phyloP scores from a whole-genome alignment of 495 filamentous ascomycete species.

The Lasiosphaeriaceae sp. region DNA sequence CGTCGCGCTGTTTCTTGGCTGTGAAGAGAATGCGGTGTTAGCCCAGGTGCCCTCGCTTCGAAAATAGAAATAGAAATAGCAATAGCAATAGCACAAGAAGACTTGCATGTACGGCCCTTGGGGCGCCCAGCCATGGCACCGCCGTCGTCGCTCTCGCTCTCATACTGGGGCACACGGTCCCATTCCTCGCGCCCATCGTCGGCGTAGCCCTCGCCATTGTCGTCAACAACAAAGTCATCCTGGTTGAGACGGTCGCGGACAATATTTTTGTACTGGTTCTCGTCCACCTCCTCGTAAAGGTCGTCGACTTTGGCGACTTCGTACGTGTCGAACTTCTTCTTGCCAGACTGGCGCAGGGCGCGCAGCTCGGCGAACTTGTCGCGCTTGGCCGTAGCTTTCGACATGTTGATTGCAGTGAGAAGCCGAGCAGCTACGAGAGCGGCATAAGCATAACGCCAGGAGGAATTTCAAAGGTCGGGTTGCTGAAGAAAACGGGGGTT shows the following conservation, averaged over 20 bases:
- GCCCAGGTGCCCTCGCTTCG: not conserved
- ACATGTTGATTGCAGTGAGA: constrained; percentile 29
- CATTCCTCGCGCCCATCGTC: constrained; percentile 98
- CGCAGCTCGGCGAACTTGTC: constrained; percentile 71
- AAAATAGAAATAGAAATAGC: not conserved
- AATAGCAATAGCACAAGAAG: not conserved
- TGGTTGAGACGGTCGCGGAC: constrained; percentile 83
- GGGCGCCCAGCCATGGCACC: constrained; percentile 36
- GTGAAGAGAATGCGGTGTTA: constrained; percentile 12
- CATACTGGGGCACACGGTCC: constrained; percentile 67
- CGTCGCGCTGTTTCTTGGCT: constrained; percentile 86
- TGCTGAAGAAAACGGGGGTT: not conserved
- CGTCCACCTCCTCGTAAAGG: constrained; percentile 94
- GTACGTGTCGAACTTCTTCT: constrained; percentile 86
- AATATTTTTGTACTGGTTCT: constrained; percentile 94
- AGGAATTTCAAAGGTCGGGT: too few species aligned
- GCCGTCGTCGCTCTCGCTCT: constrained; percentile 71
- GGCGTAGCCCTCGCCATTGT: constrained; percentile 89
- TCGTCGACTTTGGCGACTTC: constrained; percentile 78
- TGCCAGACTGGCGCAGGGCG: constrained; percentile 81
- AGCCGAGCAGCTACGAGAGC: not conserved
- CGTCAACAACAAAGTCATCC: constrained; percentile 96
- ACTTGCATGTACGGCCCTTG: constrained; percentile 49
- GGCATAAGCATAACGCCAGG: not conserved
- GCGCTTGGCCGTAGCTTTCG: constrained; percentile 42